phyloP scores from a whole-genome alignment of 768 basidiomycete genomes.

The Hortiboletus flavorubellus region DNA sequence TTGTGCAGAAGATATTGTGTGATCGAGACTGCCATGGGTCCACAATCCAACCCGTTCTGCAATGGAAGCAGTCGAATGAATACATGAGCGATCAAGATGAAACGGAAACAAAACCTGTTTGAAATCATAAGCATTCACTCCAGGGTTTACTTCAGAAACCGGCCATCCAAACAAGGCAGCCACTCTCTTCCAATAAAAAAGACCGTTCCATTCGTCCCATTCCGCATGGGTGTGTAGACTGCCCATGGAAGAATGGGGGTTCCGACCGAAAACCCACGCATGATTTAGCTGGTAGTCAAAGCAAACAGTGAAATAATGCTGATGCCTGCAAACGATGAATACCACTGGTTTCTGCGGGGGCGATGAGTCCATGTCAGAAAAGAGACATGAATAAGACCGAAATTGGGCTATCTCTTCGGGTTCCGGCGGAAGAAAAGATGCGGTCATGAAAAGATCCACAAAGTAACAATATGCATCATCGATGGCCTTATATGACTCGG shows the following conservation, averaged over 20 bases:
- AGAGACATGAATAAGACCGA: background rate
- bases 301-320: conserved; percentile 7
- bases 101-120: background rate
- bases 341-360: background rate
- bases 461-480: background rate
- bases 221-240: background rate
- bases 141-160: background rate
- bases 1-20: background rate
- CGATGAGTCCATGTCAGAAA: background rate
- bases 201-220: conserved; percentile 2
- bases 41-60: conserved; percentile 8
- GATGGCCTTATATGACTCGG: background rate
- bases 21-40: background rate
- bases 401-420: background rate
- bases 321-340: background rate
- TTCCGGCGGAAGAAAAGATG: background rate
- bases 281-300: conserved; percentile 3
- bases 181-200: background rate
- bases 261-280: conserved; percentile 1
- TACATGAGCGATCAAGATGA: no score
- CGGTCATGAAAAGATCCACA: background rate
- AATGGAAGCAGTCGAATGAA: background rate
- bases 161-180: background rate
- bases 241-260: background rate
- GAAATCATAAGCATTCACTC: background rate